Base-by-base conservation (phyloP, 768 basidiomycete species). In the Collybiopsis confluens region DNA sequence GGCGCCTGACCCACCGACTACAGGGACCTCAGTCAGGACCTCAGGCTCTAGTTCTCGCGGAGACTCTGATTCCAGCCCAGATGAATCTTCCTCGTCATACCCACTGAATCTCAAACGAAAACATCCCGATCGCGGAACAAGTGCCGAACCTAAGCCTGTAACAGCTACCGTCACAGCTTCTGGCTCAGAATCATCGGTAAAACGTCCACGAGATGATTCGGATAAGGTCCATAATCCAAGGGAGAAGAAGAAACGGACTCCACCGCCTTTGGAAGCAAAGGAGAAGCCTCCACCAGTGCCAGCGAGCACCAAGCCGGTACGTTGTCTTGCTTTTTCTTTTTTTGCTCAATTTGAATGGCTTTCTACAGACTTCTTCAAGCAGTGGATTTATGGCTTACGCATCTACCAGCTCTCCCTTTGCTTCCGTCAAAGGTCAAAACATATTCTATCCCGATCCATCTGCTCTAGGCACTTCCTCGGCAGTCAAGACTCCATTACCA, bases 371-470 rank as follows among this genome's bases (percentile, higher is more conserved):
- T 36, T n/a, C n/a, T n/a, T 47, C 43, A 42, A 51, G 87, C 86
- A 71, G 79, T 50, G 89, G 89, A 23, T 92, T 92, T 66, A 83
- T 85, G 79, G 85, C 88, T 2, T 92, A 90, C 61, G 88, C 89
- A 11, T 85, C 87, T 2, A 71, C 80, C 10, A 77, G 73, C 52
- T 90, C 89, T 2, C 88, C 89, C 4, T 91, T 91, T 61, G 82
- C 86, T 13, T 68, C 79, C 44, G 82, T 88, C 62, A 88, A 85
- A 59, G 89, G 87, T 44, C 79, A 84, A 56, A 87, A 79, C 62
- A 58, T 76, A 21, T 81, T 82, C 60, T 64, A 70, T 16, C 68
- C 75, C 10, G 23, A 47, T 26, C 64, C 65, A 48, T 61, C 77
- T 35, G 21, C 20, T 30, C 18, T 30, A n/a, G 26, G 59, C 36